Evolutionary conservation across 345 rosid genomes (phyloP), one percentile per base, ranked within the genome.

Genomic region (Eucalyptus paniculata): DNA sequence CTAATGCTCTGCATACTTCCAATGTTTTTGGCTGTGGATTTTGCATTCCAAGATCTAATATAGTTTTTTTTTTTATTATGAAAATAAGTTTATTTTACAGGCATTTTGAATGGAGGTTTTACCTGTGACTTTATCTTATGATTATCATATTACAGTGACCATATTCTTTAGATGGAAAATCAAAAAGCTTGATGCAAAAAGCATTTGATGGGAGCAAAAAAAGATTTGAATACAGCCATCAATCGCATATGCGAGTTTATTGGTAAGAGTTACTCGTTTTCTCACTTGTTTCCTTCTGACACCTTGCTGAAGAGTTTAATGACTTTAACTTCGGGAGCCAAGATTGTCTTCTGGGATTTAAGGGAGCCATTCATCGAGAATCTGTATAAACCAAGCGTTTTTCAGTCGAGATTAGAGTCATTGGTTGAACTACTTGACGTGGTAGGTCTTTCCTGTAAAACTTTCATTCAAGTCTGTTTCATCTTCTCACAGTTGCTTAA

Each of bases 131-230:
- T 72, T 10, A 12, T 72, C 83, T 72, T 72, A 72, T 72, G 40
- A 23, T 72, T 37, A 32, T 42, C 15, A 5, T 72, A 21, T 1
- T 72, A 72, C 40, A 72, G 1, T 19, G 83, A 72, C 83, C 45
- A 19, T 21, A 94, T 93, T 92, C 94, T 87, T 67, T 92, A 93
- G 96, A 93, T 88, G 98, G 93, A 91, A 96, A 94, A 93, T 93
- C 95, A 77, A 91, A 94, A 91, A 96, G 94, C 90, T 93, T 93
- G 82, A 91, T 89, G 60, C 98, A 93, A 92, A 97, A 94, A 92
- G 97, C 96, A 67, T 97, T 97, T 89, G 98, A 95, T 90, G 98
- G 99, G 69, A 97, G 97, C 91, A 93, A 95, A 92, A 92, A 95
- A 94, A 89, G 97, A 94, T 89, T 94, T 97, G 87, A 97, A 97